Evolutionary conservation across 139 green algal species (phyloP).

Genomic region (Chlamydomonas schloesseri): DNA sequence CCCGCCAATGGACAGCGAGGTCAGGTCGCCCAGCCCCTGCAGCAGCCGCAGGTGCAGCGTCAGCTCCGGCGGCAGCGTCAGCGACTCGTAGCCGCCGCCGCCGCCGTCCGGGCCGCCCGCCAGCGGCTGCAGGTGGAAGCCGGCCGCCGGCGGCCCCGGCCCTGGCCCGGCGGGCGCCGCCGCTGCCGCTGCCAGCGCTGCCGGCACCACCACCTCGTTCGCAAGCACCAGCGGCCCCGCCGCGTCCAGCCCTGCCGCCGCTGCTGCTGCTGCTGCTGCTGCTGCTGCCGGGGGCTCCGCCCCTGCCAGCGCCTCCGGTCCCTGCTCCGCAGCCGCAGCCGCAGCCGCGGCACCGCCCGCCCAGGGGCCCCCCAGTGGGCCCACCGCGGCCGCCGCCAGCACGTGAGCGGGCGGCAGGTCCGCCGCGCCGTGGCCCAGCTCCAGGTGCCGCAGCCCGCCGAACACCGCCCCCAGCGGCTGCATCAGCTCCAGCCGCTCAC

Average conservation of each 20-base stretch:
- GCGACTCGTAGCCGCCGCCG: background rate
- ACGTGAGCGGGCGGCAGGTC: background rate
- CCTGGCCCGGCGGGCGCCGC: background rate
- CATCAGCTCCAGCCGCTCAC: constrained; percentile 31
- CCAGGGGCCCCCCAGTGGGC: no score
- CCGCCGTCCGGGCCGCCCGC: no score
- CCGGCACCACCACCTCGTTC: background rate
- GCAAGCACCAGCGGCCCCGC: background rate
- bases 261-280: no score
- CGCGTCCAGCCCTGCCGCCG: background rate
- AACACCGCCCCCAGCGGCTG: constrained; percentile 33
- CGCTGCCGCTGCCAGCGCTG: background rate
- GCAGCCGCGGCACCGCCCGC: background rate
- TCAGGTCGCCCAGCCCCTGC: constrained; percentile 28
- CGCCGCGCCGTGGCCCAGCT: background rate
- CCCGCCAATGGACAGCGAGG: constrained; percentile 22
- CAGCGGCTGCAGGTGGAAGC: no score
- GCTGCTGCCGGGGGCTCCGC: no score
- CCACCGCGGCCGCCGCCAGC: constrained; percentile 12
- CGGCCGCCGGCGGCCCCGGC: no score
- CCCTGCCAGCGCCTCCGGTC: background rate
- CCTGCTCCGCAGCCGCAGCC: background rate
- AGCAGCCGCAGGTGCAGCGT: constrained; percentile 41
- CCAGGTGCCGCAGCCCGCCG: constrained; percentile 10
- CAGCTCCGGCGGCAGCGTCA: background rate